Evolutionary conservation across 495 filamentous ascomycete genomes (phyloP), one percentile per base, ranked within the genome.

Genomic region (Hyaloscypha finlandica): DNA sequence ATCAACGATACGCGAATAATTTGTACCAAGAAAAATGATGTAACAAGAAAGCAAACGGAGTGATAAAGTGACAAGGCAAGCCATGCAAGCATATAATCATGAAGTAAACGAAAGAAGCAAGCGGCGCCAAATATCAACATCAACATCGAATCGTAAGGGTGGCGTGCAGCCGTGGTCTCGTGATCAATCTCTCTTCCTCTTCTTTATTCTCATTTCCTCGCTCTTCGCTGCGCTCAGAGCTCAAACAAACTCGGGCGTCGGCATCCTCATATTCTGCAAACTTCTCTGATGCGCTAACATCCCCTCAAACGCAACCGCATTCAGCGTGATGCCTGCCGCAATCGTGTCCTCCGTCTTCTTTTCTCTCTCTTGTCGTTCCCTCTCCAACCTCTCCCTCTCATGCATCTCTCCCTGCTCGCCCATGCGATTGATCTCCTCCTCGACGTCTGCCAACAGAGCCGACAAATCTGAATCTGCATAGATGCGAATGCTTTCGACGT

Each of bases 381-480:
- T 25, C 25, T 48, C 58, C 65, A 62, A 54, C 51, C 60, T 72
- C 73, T 80, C 78, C 52, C 70, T 56, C 79, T 81, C 73, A 86
- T 81, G 59, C 78, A 77, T 57, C 80, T 82, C 29, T 2, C 22
- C 32, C n/a, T 54, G 53, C 42, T 67, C 71, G 54, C 80, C 82
- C 74, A 87, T 81, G 55, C 80, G 78, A 61, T 80, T 83, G 71
- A 89, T 85, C 62, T 85, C 82, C 56, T 81, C 78, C 72, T 88
- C 85, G 14, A 90, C 86, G 64, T 89, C 86, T 3, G 81, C 81
- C 33, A 89, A 73, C 8, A 89, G 78, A 0, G 85, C 85, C 68
- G 85, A 87, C 11, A 92, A 85, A 59, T 87, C 85, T 61, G 80
- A 80, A 69, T 86, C 88, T 33, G 87, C 88, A 65, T 89, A 90